Evolutionary conservation across 129 eudicot species (phyloP).

Genomic region (Gnaphalium uliginosum): DNA sequence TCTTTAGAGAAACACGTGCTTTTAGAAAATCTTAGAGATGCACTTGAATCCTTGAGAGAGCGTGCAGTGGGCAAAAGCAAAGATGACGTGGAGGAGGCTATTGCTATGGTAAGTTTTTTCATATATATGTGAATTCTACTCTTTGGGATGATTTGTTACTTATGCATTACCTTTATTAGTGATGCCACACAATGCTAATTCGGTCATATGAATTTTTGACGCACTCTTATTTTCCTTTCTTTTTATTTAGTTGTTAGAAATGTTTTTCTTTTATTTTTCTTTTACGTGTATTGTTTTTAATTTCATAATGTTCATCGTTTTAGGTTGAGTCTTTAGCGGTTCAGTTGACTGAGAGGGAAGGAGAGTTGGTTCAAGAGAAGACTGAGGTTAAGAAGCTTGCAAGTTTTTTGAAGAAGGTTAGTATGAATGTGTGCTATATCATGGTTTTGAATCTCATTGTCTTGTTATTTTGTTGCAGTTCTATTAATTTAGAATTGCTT

Average conservation of each 20-base stretch:
- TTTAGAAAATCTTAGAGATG: slow-evolving; percentile 84
- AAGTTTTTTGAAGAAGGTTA: slow-evolving; percentile 74
- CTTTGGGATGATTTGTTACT: background rate
- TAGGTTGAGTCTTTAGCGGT: slow-evolving; percentile 86
- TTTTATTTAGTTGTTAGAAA: background rate
- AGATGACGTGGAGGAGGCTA: slow-evolving; percentile 95
- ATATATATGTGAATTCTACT: background rate
- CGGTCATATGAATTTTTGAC: background rate
- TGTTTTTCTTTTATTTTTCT: background rate
- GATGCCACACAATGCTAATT: background rate
- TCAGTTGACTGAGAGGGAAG: slow-evolving; percentile 77
- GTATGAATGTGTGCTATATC: background rate
- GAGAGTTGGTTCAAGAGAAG: slow-evolving; percentile 75
- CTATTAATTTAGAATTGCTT: slow-evolving; percentile 19
- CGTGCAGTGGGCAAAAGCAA: slow-evolving; percentile 80
- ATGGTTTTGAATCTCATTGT: background rate
- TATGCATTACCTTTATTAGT: background rate
- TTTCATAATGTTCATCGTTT: slow-evolving; percentile 3
- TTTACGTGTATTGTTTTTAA: slow-evolving; percentile 1
- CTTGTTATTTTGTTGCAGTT: slow-evolving; percentile 1
- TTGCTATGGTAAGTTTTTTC: slow-evolving; percentile 67
- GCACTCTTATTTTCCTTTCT: background rate
- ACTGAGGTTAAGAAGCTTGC: slow-evolving; percentile 77
- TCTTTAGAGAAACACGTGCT: slow-evolving; percentile 94
- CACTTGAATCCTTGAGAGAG: slow-evolving; percentile 82